These are phyloP conservation scores for Candida succiphila DNA, from an alignment of 805 yeast species.

Conservation along the genomic window DNA sequence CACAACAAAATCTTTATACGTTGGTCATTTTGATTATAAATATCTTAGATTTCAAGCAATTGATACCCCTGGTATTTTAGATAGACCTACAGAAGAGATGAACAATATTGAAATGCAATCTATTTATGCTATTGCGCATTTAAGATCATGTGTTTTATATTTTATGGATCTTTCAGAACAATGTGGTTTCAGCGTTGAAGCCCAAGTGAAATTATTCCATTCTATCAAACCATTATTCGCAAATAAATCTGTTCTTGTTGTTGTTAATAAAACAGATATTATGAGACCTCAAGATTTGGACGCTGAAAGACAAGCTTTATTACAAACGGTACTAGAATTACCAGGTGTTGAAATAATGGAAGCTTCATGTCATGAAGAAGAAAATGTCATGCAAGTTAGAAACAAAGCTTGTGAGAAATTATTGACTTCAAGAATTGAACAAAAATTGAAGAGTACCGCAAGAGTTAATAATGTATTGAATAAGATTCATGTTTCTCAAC, in stretches of 20 bases:
- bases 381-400: slow-evolving; percentile 90
- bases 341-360: slow-evolving; percentile 89
- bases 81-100: slow-evolving; percentile 99
- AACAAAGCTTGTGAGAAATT: slow-evolving; percentile 96
- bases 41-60: slow-evolving; percentile 97
- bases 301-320: slow-evolving; percentile 59
- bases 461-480: slow-evolving; percentile 83
- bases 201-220: slow-evolving; percentile 94
- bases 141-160: slow-evolving; percentile 91
- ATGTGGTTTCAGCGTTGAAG: slow-evolving; percentile 97
- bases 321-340: slow-evolving; percentile 52
- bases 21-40: slow-evolving; percentile 98
- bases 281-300: slow-evolving; percentile 77
- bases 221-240: slow-evolving; percentile 96
- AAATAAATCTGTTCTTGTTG: slow-evolving; percentile 92
- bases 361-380: slow-evolving; percentile 89
- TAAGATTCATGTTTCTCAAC: slow-evolving; percentile 91
- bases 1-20: slow-evolving; percentile 95
- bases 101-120: slow-evolving; percentile 99
- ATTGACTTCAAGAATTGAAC: slow-evolving; percentile 91
- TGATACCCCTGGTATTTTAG: slow-evolving; percentile 98
- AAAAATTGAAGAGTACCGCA: slow-evolving; percentile 87
- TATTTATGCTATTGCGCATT: slow-evolving; percentile 96
- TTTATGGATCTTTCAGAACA: slow-evolving; percentile 98
- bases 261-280: slow-evolving; percentile 91